Evolutionary conservation across 176 grass and related monocot species (phyloP), one percentile per base, ranked within the genome.

Genomic region (barley (Hordeum vulgare)): DNA sequence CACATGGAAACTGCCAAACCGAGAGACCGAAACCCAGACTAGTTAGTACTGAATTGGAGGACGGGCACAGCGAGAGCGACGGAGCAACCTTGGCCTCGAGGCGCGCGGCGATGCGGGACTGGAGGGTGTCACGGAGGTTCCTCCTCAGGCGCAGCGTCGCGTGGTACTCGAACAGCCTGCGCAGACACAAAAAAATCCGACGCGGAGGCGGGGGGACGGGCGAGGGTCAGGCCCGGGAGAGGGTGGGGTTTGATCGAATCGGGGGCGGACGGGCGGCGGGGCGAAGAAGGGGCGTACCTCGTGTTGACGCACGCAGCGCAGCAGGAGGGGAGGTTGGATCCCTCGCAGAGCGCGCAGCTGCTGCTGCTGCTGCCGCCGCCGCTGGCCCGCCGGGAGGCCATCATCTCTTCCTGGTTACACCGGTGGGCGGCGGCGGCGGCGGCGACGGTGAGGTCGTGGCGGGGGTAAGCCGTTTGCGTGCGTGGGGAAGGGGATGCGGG

Each of bases 251-350:
- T 4, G 44, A 18, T 57, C 53, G 65, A 42, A 53, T 54, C 60
- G 2, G 20, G 24, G 39, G 6, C 5, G 45, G 23, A 20, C 1
- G 57, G 42, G 28, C 6, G 27, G 21, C 11, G 14, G 66, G 36
- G 7, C 8, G 73, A 24, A 28, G 9, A 27, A 2, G 24, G 24
- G 2, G 3, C 2, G 33, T 66, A 94, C 96, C 89, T 92, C 41
- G 83, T 77, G 83, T 96, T 99, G 61, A 96, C 93, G 86, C 96
- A 99, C 4, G 70, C 40, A 17, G 93, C 61, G 68, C 96, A 99
- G 63, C 89, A 92, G 57, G 96, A 99, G 26, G 87, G 87, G 33
- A 96, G 96, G 81, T 96, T 96, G 81, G 89, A 87, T 42, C 75
- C 86, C 87, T 99, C 96, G 89, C 93, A 99, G 67, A 99, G 73